Evolutionary conservation across 805 yeast species (phyloP).

Genomic region (Monosporozyma unispora): DNA sequence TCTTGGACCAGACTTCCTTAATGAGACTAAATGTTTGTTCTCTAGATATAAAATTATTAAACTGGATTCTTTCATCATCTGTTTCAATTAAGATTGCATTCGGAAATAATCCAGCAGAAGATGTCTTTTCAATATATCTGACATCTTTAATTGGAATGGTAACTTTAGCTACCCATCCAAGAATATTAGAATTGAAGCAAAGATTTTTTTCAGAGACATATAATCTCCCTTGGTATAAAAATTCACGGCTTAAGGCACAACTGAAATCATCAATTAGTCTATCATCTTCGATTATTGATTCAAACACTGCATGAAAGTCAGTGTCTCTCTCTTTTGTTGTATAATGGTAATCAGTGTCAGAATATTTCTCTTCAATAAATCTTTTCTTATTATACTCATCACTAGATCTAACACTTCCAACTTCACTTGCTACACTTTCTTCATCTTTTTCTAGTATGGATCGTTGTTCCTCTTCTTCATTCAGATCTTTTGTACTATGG

Average conservation of each 20-base stretch:
- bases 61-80: conserved; percentile 52
- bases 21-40: conserved; percentile 69
- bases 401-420: conserved; percentile 1
- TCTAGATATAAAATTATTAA: conserved; percentile 81
- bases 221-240: conserved; percentile 77
- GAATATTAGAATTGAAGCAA: conserved; percentile 71
- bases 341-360: conserved; percentile 50
- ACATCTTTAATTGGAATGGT: conserved; percentile 67
- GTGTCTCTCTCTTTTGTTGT: conserved; percentile 56
- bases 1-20: conserved; percentile 57
- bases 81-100: conserved; percentile 78
- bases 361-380: conserved; percentile 50
- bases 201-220: conserved; percentile 70
- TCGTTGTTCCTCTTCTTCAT: background rate
- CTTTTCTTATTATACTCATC: conserved; percentile 29
- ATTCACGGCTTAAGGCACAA: conserved; percentile 80
- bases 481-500: background rate
- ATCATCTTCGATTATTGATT: conserved; percentile 58
- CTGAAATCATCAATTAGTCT: conserved; percentile 76
- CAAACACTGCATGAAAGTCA: conserved; percentile 73
- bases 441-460: background rate
- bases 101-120: conserved; percentile 84
- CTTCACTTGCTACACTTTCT: background rate
- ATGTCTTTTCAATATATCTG: conserved; percentile 53
- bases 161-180: conserved; percentile 86